These are phyloP conservation scores for Cetraspora pellucida DNA, from an alignment of 192 early-diverging fungal species.

Conservation along the genomic window DNA sequence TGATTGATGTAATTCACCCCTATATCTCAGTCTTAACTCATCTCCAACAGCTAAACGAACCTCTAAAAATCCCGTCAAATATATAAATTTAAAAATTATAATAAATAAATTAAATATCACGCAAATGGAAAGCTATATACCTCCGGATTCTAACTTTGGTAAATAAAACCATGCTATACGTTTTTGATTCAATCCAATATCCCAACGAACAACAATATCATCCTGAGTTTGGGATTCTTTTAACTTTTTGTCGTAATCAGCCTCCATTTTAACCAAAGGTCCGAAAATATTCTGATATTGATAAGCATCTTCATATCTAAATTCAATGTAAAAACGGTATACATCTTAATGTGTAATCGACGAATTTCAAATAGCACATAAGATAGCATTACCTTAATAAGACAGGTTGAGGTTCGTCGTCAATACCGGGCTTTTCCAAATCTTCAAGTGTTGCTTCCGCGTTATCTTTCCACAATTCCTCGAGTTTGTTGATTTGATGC, in stretches of 20 bases:
- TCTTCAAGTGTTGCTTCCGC: constrained; percentile 76
- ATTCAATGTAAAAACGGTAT: no score
- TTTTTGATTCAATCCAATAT: constrained; percentile 92
- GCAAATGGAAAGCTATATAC: neutral
- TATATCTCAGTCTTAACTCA: constrained; percentile 86
- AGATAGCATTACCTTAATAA: constrained; percentile 58
- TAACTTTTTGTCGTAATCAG: constrained; percentile 84
- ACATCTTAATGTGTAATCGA: no score
- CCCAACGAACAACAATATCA: constrained; percentile 95
- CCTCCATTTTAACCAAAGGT: constrained; percentile 93
- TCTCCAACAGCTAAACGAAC: constrained; percentile 92
- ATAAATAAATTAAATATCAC: constrained; percentile 35
- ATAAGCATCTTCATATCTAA: constrained; percentile 93
- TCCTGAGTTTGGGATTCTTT: constrained; percentile 96
- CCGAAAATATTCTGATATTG: constrained; percentile 97
- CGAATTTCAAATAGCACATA: neutral
- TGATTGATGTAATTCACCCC: constrained; percentile 78
- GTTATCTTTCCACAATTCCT: constrained; percentile 88
- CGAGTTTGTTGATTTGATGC: constrained; percentile 82
- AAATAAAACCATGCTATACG: constrained; percentile 90
- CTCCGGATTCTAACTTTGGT: constrained; percentile 82
- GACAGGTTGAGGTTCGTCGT: constrained; percentile 86
- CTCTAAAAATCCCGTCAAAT: constrained; percentile 49
- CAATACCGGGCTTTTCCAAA: constrained; percentile 75
- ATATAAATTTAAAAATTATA: no score